A percentile compares a stretch with the other conserved stretches of the same genome.
Conservation (phyloP, 352 stramenopile species). For the Phytophthora pluvialis region DNA sequence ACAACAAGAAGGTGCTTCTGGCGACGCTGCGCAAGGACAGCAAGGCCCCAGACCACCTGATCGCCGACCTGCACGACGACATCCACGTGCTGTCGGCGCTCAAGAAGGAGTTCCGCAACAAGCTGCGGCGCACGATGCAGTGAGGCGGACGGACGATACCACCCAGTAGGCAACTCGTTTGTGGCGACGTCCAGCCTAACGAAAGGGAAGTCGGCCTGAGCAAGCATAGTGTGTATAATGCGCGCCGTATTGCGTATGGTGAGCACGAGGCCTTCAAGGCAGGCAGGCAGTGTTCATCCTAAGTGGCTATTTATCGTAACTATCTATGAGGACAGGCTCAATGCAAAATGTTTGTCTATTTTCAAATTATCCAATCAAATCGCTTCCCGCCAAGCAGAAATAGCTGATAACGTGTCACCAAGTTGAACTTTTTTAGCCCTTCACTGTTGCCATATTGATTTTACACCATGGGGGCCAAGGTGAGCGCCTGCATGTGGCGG, state of each 20-base stretch:
- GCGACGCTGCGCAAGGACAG: conserved; percentile 73
- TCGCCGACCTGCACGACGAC: conserved; percentile 79
- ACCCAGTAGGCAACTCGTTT: conserved; percentile 4
- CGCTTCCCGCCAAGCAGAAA: conserved; percentile 10
- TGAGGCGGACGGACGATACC: conserved; percentile 22
- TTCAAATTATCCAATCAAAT: conserved; percentile 19
- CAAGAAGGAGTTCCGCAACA: conserved; percentile 84
- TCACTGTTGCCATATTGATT: background rate
- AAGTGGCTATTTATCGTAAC: conserved; percentile 12
- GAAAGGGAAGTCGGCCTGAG: background rate
- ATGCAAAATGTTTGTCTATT: background rate
- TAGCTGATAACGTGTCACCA: conserved; percentile 11
- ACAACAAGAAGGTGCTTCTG: conserved; percentile 87
- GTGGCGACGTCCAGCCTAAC: background rate
- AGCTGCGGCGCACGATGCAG: conserved; percentile 65
- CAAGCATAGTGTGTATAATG: conserved; percentile 18
- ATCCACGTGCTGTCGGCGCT: conserved; percentile 83
- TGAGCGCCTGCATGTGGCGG: conserved; percentile 60
- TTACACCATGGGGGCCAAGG: conserved; percentile 50
- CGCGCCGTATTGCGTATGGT: conserved; percentile 9
- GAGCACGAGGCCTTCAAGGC: conserved; percentile 3
- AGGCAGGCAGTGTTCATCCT: background rate
- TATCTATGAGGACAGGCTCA: background rate
- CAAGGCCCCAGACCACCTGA: conserved; percentile 71
- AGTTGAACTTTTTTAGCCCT: conserved; percentile 2